Conservation (phyloP, 805 yeast genomes). For the Phaffomyces antillensis region DNA sequence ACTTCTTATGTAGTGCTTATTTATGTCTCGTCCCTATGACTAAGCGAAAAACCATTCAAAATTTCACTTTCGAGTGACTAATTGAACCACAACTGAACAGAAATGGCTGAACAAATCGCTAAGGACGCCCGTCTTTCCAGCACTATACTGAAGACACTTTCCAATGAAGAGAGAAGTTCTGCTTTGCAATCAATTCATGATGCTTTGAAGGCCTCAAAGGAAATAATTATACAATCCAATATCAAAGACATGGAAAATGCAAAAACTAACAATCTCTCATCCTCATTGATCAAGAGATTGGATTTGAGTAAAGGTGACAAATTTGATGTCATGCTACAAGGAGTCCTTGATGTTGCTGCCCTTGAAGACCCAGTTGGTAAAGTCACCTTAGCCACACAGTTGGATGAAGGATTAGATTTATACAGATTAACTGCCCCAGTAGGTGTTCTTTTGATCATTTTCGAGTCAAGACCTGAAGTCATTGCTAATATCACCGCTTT, state of each 20-base stretch:
- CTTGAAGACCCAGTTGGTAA: conserved; percentile 93
- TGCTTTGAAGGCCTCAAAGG: conserved; percentile 53
- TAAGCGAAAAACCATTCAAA: no score
- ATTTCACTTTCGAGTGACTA: background rate
- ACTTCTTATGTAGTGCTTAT: no score
- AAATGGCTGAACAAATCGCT: conserved; percentile 67
- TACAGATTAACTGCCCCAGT: conserved; percentile 88
- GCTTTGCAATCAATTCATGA: conserved; percentile 72
- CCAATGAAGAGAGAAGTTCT: conserved; percentile 62
- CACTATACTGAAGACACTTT: conserved; percentile 68
- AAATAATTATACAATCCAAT: conserved; percentile 65
- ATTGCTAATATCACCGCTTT: conserved; percentile 95
- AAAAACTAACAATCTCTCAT: conserved; percentile 47
- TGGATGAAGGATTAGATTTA: conserved; percentile 84
- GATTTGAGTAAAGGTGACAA: conserved; percentile 80
- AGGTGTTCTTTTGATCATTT: conserved; percentile 86
- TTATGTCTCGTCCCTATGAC: no score
- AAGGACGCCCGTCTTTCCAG: conserved; percentile 77
- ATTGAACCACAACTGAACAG: background rate
- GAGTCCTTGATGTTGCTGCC: conserved; percentile 83
- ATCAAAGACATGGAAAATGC: conserved; percentile 69
- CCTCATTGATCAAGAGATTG: conserved; percentile 73
- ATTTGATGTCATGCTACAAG: conserved; percentile 90
- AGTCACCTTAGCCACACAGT: conserved; percentile 68
- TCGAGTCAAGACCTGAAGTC: conserved; percentile 96